Base-by-base conservation (phyloP, 116 monocot genomes). In the Trichopus zeylanicus region DNA sequence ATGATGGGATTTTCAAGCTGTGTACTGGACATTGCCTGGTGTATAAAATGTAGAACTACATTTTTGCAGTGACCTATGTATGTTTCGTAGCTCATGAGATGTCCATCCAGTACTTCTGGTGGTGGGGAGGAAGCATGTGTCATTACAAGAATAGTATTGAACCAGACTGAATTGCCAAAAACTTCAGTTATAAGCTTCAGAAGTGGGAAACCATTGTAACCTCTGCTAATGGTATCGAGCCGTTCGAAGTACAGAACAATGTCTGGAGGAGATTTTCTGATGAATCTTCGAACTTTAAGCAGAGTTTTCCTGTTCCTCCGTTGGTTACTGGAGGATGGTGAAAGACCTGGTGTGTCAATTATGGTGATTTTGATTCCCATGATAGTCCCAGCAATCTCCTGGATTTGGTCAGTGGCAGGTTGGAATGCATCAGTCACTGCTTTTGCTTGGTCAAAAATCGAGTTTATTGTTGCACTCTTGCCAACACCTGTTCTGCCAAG, bases 391-490 rank as follows among this genome's bases (percentile, higher is more conserved):
- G 52, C 46, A 73, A 98, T 58, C 73, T 88, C 80, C 73, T 78
- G 76, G 38, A 98, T 84, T 15, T 53, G 7, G 2, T 72, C 57
- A 23, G 98, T 98, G 59, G 75, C 67, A 32, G 92, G 98, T 32
- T 67, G 67, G 31, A 85, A 88, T 55, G 88, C 78, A 82, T 72
- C 42, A 7, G 92, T 98, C 24, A n/a, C 72, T 21, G 63, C 62
- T 56, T 63, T 75, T 56, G 30, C 48, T 51, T 85, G 66, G 56
- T 75, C 79, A 60, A 98, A 91, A 47, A 88, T 69, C 18, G 98
- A 88, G 70, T 98, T 98, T 82, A 98, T 88, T 12, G 88, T 91
- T 48, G 98, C 79, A 72, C 98, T 98, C 71, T 98, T 98, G 10
- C 98, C 98, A 2, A 87, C 80, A 49, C 98, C 98, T 19, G 91